Evolutionary conservation across 2,329 filamentous ascomycete genomes (phyloP).

Genomic region (Nothomitra cinnamomea): DNA sequence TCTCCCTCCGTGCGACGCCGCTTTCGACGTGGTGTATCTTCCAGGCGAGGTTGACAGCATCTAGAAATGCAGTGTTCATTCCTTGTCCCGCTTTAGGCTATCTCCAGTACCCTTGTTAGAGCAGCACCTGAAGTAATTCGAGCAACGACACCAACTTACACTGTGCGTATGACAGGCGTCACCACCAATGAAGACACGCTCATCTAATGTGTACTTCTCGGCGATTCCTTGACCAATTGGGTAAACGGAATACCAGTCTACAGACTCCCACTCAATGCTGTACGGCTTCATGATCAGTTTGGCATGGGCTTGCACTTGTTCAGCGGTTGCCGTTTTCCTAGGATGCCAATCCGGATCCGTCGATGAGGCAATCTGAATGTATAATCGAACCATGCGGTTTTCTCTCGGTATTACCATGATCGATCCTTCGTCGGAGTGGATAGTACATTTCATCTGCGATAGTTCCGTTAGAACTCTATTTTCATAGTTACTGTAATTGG

Average conservation of each 20-base stretch:
- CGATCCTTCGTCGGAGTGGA: constrained; percentile 44
- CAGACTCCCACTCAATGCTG: constrained; percentile 42
- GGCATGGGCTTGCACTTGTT: constrained; percentile 38
- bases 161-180: constrained; percentile 46
- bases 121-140: not conserved
- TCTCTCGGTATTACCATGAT: constrained; percentile 44
- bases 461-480: constrained; percentile 25
- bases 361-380: constrained; percentile 43
- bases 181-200: constrained; percentile 47
- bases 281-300: constrained; percentile 43
- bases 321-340: constrained; percentile 35
- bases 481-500: not conserved
- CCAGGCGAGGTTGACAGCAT: constrained; percentile 80
- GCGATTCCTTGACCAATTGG: constrained; percentile 48
- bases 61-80: constrained; percentile 42
- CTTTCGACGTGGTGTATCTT: constrained; percentile 62
- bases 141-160: not conserved
- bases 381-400: constrained; percentile 31
- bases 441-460: constrained; percentile 37
- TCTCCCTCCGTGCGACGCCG: not conserved
- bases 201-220: constrained; percentile 44
- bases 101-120: not conserved
- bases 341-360: constrained; percentile 26
- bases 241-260: constrained; percentile 50
- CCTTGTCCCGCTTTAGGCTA: constrained; percentile 46